Percentiles rank a stretch among this genome's conserved stretches.
These are phyloP conservation scores for Nakazawaea wickerhamii DNA, from an alignment of 805 yeast genomes.

Conservation along the genomic window DNA sequence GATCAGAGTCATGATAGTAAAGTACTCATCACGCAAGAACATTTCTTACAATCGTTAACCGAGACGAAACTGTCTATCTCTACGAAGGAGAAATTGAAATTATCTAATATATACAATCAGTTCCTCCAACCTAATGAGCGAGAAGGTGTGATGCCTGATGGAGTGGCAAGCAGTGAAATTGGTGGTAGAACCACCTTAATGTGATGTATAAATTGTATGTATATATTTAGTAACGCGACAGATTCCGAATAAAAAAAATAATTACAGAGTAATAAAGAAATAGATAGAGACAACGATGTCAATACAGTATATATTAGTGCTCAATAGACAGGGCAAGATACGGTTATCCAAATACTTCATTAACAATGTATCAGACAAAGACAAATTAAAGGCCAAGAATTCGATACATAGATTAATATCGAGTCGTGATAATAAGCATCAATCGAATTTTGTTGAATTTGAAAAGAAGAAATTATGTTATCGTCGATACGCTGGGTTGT, in stretches of 20 bases:
- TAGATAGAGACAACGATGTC: constrained; percentile 43
- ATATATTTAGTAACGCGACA: neutral
- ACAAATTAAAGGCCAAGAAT: constrained; percentile 41
- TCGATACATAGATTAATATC: constrained; percentile 78
- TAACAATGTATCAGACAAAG: constrained; percentile 28
- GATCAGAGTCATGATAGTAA: constrained; percentile 16
- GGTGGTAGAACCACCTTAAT: constrained; percentile 84
- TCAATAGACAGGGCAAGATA: constrained; percentile 92
- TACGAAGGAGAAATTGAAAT: constrained; percentile 55
- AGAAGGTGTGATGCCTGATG: constrained; percentile 86
- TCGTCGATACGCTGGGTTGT: constrained; percentile 87
- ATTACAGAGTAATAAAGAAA: neutral
- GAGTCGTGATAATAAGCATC: constrained; percentile 77
- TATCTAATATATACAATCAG: constrained; percentile 58
- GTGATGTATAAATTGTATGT: constrained; percentile 31
- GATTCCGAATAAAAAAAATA: neutral
- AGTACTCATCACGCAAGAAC: constrained; percentile 44
- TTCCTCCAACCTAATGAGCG: constrained; percentile 61
- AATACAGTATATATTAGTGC: constrained; percentile 71
- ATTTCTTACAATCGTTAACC: constrained; percentile 54
- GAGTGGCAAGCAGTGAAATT: constrained; percentile 69
- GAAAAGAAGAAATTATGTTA: constrained; percentile 66
- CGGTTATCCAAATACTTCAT: constrained; percentile 77
- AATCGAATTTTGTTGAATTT: constrained; percentile 39
- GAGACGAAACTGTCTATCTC: constrained; percentile 94